Base-by-base conservation (phyloP, 176 grass and related monocot species). In the Pontederia crassipes region DNA sequence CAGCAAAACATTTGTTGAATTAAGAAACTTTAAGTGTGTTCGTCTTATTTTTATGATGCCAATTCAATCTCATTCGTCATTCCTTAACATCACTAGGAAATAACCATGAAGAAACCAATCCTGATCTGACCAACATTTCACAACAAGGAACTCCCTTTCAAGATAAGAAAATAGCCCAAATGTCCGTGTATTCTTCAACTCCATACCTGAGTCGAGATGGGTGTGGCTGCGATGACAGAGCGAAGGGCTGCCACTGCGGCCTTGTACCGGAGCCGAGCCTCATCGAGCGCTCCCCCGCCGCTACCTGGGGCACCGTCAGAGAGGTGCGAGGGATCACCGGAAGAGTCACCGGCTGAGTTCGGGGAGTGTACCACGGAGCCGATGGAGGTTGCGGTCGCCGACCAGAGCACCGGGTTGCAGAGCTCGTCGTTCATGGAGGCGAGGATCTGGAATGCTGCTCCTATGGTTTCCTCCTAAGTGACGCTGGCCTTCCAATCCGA, bases 371-470 rank as follows among this genome's bases (percentile, higher is more conserved):
- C 71, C 48, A 51, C 16, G 17, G 11, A 16, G 17, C 46, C 48
- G 2, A 20, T 11, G 11, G 85, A 45, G 50, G 78, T 72, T 46
- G 91, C 79, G 48, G 78, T 72, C 51, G 91, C 79, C 40, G 93
- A 90, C 93, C 93, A 98, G 52, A 98, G 88, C n/a, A 74, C 64
- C 16, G 93, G 81, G 79, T 98, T 90, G 77, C 93, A 98, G 74
- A 98, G 93, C 88, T 98, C 93, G 67, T 98, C 93, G 67, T 85
- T 98, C 93, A 98, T 92, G 76, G 88, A 98, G 61, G 82, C 87
- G 58, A 98, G 93, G 74, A 98, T 98, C 79, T 85, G 87, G 73
- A 85, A 92, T 8, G 93, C 81, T 6, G 93, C 84, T 20, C 68
- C 79, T 12, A 98, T 98, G 29, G 93, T 92, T 64, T 92, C 87